phyloP scores from a whole-genome alignment of 768 basidiomycete genomes.

The Leccinellum rugosiceps region DNA sequence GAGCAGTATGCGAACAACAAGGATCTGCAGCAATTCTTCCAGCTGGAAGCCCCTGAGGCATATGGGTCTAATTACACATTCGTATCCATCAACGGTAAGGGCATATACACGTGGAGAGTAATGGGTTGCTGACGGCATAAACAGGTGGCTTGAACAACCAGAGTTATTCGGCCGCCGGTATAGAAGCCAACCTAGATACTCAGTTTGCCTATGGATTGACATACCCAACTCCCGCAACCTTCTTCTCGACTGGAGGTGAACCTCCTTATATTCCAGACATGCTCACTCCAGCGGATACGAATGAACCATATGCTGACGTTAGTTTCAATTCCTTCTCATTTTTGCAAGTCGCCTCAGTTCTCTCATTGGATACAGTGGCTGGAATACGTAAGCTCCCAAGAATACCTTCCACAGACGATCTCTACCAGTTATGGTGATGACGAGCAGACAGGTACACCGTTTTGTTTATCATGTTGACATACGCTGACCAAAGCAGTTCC shows the following conservation, averaged over 20 bases:
- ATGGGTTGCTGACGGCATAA: slow-evolving; percentile 5
- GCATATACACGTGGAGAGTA: not conserved
- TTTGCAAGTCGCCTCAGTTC: not conserved
- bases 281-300: slow-evolving; percentile 37
- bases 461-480: not conserved
- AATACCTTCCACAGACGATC: slow-evolving; percentile 53
- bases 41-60: slow-evolving; percentile 46
- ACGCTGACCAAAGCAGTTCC: slow-evolving; percentile 43
- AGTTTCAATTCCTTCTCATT: slow-evolving; percentile 10
- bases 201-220: slow-evolving; percentile 67
- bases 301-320: slow-evolving; percentile 49
- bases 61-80: slow-evolving; percentile 49
- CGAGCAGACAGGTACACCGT: slow-evolving; percentile 59
- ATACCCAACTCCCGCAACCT: slow-evolving; percentile 56
- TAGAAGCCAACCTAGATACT: slow-evolving; percentile 65
- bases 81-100: slow-evolving; percentile 52
- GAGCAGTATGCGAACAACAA: slow-evolving; percentile 50
- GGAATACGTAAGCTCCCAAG: slow-evolving; percentile 47
- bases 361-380: slow-evolving; percentile 48
- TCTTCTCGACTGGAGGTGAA: slow-evolving; percentile 61
- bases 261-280: slow-evolving; percentile 58
- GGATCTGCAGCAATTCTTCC: slow-evolving; percentile 53
- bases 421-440: slow-evolving; percentile 73
- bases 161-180: slow-evolving; percentile 46
- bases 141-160: slow-evolving; percentile 64